Evolutionary conservation across 257 asterid species (phyloP), one percentile per base, ranked within the genome.

Genomic region (Penstemon barbatus): DNA sequence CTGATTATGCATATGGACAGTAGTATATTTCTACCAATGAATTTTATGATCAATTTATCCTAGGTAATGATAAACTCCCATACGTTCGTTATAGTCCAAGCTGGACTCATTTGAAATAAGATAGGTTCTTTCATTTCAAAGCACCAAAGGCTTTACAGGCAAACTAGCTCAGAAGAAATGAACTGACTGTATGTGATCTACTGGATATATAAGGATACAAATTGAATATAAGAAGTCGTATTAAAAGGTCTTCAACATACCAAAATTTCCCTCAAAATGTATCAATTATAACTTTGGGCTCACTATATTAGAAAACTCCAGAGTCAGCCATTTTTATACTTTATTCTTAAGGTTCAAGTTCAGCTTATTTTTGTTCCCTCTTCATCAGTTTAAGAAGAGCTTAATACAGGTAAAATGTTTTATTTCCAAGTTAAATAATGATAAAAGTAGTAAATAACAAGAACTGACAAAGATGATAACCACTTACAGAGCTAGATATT

Each of bases 401-500:
- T 10, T 37, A 59, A 8, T 51, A 1, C 5, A 12, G 37, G 42
- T 25, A 46, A n/a, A 41, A 46, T 49, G 44, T 66, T 71, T 50
- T 46, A 66, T 63, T 64, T 46, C 64, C 18, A 6, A 43, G 38
- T 55, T 50, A 53, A 44, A 42, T 13, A 64, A 51, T 66, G 37
- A 19, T 45, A 25, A 58, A 38, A 45, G 70, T 62, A 50, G 52
- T 11, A 41, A 56, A 7, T 5, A 7, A 60, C 62, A 51, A 25
- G 19, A 69, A 55, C 51, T 12, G 0, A 38, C 41, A 46, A 60
- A 57, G 39, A 50, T 50, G 71, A 51, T 10, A 45, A 63, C 76
- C 58, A 82, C 99, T 86, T 80, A 94, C 99, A 86, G 75, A 58
- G 89, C 93, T 68, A 94, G 95, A 83, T 94, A 94, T 79, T 94